Evolutionary conservation across 1,284 basidiomycete genomes (phyloP).

Genomic region (Schizophyllum commune): DNA sequence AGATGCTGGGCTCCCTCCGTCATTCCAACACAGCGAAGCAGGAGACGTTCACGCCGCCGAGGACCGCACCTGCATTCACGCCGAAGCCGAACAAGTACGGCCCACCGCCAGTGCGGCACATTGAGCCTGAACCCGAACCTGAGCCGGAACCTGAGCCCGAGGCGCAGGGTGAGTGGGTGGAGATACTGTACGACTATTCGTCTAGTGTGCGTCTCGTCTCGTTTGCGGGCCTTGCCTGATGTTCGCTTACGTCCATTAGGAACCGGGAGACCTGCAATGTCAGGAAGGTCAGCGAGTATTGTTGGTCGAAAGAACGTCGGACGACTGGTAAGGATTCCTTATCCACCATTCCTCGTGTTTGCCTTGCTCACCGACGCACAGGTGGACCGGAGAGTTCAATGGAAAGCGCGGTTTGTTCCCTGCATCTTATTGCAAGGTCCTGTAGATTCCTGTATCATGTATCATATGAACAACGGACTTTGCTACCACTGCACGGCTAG

Average conservation of each 20-base stretch:
- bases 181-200: slow-evolving; percentile 68
- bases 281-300: slow-evolving; percentile 46
- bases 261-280: slow-evolving; percentile 56
- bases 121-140: slow-evolving; percentile 18
- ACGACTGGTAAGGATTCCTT: slow-evolving; percentile 54
- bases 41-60: slow-evolving; percentile 26
- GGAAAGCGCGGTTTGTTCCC: slow-evolving; percentile 63
- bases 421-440: slow-evolving; percentile 59
- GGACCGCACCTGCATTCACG: slow-evolving; percentile 40
- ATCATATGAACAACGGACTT: no score
- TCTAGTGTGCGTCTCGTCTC: slow-evolving; percentile 37
- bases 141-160: slow-evolving; percentile 29
- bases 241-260: slow-evolving; percentile 30
- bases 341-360: not conserved
- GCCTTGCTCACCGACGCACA: slow-evolving; percentile 19
- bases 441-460: not conserved
- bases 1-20: slow-evolving; percentile 40
- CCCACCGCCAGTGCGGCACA: slow-evolving; percentile 44
- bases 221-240: slow-evolving; percentile 2
- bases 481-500: no score
- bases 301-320: slow-evolving; percentile 57
- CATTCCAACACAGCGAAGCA: slow-evolving; percentile 34
- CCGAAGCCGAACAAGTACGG: slow-evolving; percentile 37
- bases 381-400: slow-evolving; percentile 70
- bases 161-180: slow-evolving; percentile 62